Conservation (phyloP, 805 yeast genomes). For the Pichia nakasei region DNA sequence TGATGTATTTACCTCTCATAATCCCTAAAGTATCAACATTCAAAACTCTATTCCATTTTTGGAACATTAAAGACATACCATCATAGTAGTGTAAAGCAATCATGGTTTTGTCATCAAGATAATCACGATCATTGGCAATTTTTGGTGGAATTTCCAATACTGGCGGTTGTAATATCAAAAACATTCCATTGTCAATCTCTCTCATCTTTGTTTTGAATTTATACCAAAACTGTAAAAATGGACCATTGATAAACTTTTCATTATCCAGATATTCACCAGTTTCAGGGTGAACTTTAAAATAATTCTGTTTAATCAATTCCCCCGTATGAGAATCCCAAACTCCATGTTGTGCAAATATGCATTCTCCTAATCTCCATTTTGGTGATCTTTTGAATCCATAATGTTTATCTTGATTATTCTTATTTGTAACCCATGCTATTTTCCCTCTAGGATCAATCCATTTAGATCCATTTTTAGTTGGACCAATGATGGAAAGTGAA, state of each 20-base stretch:
- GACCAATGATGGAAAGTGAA: slow-evolving; percentile 67
- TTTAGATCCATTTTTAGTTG: slow-evolving; percentile 50
- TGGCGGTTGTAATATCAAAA: slow-evolving; percentile 72
- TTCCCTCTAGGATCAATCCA: slow-evolving; percentile 58
- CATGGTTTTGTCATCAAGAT: slow-evolving; percentile 57
- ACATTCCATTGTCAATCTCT: slow-evolving; percentile 33
- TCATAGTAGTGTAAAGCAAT: slow-evolving; percentile 91
- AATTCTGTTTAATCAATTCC: slow-evolving; percentile 39
- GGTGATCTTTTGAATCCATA: slow-evolving; percentile 64
- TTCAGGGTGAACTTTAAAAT: slow-evolving; percentile 36
- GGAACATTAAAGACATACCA: slow-evolving; percentile 87
- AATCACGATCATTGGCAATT: slow-evolving; percentile 35
- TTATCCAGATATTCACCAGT: slow-evolving; percentile 36
- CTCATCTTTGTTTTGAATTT: slow-evolving; percentile 43
- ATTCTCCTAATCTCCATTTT: slow-evolving; percentile 63
- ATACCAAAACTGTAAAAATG: slow-evolving; percentile 56
- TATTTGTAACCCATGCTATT: slow-evolving; percentile 54
- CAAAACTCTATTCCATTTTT: slow-evolving; percentile 73
- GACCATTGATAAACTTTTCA: slow-evolving; percentile 51
- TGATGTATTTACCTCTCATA: slow-evolving; percentile 64
- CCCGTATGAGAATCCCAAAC: slow-evolving; percentile 54
- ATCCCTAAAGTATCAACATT: slow-evolving; percentile 89
- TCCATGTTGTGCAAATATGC: slow-evolving; percentile 74
- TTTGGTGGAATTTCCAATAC: slow-evolving; percentile 71
- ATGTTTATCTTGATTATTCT: slow-evolving; percentile 44